Conservation (phyloP, 108 stramenopile species). For the Cyclostephanos tholiformis region DNA sequence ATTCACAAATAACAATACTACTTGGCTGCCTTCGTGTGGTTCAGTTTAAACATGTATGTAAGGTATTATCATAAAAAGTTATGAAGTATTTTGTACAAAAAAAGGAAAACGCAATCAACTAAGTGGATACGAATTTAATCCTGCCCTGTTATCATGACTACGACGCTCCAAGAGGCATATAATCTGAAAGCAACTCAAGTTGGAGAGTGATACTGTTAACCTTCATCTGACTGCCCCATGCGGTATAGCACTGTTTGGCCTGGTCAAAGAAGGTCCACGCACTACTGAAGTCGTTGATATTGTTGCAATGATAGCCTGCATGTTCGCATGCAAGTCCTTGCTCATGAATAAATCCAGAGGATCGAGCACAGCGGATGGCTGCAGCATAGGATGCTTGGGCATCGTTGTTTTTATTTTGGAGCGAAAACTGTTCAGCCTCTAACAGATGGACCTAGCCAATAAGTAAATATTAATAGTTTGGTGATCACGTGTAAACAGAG, state of each 20-base stretch:
- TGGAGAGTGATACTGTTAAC: slow-evolving; percentile 13
- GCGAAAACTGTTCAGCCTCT: slow-evolving; percentile 26
- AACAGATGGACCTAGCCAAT: not conserved
- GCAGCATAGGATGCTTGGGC: slow-evolving; percentile 19
- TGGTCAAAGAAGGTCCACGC: slow-evolving; percentile 23
- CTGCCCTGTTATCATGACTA: too few relatives aligned
- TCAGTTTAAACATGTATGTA: too few relatives aligned
- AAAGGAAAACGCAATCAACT: too few relatives aligned
- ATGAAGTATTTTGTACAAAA: too few relatives aligned
- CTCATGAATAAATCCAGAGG: slow-evolving; percentile 30
- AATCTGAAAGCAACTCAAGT: too few relatives aligned
- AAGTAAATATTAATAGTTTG: not conserved
- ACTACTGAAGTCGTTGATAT: not conserved
- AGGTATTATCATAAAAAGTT: too few relatives aligned
- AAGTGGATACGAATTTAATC: too few relatives aligned
- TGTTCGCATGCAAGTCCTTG: too few relatives aligned
- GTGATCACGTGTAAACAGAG: not conserved
- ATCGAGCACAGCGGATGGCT: too few relatives aligned
- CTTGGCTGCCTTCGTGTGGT: too few relatives aligned
- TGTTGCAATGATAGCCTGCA: slow-evolving; percentile 22
- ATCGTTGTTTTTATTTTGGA: slow-evolving; percentile 10
- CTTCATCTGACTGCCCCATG: slow-evolving; percentile 22
- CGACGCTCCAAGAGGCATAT: not conserved
- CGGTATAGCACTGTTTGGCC: slow-evolving; percentile 13
- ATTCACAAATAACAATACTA: too few relatives aligned